Percentiles rank a stretch among this genome's conserved stretches.
phyloP scores from a whole-genome alignment of 352 stramenopile species.

The Phytophthora foliorum region DNA sequence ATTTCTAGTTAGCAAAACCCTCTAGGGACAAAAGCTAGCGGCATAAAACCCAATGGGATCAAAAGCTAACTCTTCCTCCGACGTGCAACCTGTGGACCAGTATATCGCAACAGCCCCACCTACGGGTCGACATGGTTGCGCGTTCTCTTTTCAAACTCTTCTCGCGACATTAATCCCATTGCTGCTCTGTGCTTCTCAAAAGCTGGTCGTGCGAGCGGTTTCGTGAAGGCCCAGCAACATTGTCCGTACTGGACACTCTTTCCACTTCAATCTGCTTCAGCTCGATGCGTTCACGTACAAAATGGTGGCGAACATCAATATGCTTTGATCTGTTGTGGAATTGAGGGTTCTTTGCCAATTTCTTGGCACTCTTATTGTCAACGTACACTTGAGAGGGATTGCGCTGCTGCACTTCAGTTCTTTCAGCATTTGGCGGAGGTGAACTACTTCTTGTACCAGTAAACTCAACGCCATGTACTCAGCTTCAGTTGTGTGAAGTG shows the following conservation, averaged over 20 bases:
- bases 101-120: neutral
- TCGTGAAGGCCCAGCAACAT: neutral
- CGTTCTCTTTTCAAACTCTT: neutral
- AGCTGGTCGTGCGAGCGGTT: neutral
- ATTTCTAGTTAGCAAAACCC: neutral
- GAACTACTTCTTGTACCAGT: conserved; percentile 32
- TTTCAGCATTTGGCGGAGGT: conserved; percentile 25
- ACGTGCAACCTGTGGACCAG: neutral
- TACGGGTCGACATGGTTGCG: neutral
- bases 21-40: no score
- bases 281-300: neutral
- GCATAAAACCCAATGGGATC: no score
- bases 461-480: conserved; percentile 30
- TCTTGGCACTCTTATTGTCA: conserved; percentile 32
- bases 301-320: neutral
- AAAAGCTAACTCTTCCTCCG: no score
- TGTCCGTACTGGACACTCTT: neutral
- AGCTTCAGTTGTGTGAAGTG: conserved; percentile 29
- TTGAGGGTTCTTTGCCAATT: conserved; percentile 30
- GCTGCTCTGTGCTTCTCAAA: conserved; percentile 1
- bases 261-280: neutral
- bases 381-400: conserved; percentile 18
- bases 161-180: neutral
- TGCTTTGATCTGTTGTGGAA: conserved; percentile 29
- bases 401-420: conserved; percentile 18